Evolutionary conservation across 2,329 filamentous ascomycete genomes (phyloP).

Genomic region (Aaosphaeria pasadenensis): DNA sequence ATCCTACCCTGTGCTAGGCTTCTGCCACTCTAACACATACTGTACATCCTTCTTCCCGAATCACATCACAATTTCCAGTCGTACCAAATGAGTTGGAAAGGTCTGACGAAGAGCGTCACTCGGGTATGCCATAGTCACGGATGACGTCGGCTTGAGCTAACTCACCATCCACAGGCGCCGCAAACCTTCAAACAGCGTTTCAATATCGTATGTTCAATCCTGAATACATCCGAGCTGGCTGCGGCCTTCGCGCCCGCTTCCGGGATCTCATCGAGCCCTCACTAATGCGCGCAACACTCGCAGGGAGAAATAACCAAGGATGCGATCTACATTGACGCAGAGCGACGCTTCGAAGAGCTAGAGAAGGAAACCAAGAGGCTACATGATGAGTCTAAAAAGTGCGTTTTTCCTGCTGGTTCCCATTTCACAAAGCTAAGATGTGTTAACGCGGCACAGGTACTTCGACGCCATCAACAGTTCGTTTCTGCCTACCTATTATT

Average conservation of each 20-base stretch:
- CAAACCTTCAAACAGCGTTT: constrained; percentile 90
- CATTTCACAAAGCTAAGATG: not conserved
- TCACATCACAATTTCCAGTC: not conserved
- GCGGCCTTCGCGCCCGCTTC: constrained; percentile 12
- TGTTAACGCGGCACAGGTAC: constrained; percentile 54
- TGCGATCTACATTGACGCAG: constrained; percentile 88
- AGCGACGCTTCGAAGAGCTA: constrained; percentile 88
- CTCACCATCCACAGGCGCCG: constrained; percentile 59
- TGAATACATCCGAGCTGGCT: constrained; percentile 1
- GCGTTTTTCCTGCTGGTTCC: constrained; percentile 9
- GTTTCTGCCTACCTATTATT: constrained; percentile 9
- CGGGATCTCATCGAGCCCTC: constrained; percentile 1
- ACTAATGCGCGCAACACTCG: not conserved
- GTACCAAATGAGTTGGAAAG: constrained; percentile 86
- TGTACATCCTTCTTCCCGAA: not conserved
- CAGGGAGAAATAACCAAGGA: constrained; percentile 91
- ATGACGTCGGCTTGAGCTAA: constrained; percentile 19
- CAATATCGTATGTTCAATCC: constrained; percentile 62
- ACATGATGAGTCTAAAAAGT: constrained; percentile 92
- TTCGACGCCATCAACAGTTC: constrained; percentile 90
- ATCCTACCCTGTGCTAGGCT: constrained; percentile 4
- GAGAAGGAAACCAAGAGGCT: constrained; percentile 95
- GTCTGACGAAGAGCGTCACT: constrained; percentile 84
- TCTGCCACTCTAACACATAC: not conserved
- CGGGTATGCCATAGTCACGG: constrained; percentile 58